Evolutionary conservation across 805 yeast genomes (phyloP).

Genomic region (Candida railenensis): DNA sequence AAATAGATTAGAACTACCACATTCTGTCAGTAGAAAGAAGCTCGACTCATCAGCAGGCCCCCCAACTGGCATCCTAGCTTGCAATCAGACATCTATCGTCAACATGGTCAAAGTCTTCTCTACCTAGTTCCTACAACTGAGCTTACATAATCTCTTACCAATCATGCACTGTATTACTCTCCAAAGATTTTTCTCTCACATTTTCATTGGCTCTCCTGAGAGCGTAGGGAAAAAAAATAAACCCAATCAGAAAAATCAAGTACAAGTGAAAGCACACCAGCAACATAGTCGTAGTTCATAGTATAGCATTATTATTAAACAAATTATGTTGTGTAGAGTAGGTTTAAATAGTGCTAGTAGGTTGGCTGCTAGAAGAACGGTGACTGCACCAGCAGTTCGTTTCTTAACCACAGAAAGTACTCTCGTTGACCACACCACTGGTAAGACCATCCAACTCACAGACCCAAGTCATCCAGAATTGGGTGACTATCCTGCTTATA

Average conservation of each 20-base stretch:
- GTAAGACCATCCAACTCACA: conserved; percentile 36
- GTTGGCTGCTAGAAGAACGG: conserved; percentile 1
- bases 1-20: too few species aligned
- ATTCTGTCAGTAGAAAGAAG: too few species aligned
- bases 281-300: neutral
- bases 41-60: too few species aligned
- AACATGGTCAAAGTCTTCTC: too few species aligned
- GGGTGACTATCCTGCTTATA: conserved; percentile 65
- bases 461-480: conserved; percentile 43
- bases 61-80: too few species aligned
- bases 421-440: conserved; percentile 40
- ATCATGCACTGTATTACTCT: neutral
- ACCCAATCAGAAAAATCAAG: neutral
- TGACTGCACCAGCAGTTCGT: conserved; percentile 9
- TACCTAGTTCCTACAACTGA: too few species aligned
- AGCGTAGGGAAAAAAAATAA: too few species aligned
- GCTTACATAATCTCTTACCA: neutral
- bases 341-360: conserved; percentile 17
- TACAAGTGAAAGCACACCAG: neutral
- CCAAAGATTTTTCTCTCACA: conserved; percentile 14
- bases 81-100: too few species aligned
- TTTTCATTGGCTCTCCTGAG: conserved; percentile 18
- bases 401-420: conserved; percentile 33
- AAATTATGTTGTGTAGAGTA: conserved; percentile 29
- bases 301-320: too few species aligned